Evolutionary conservation across 139 green algal species (phyloP), one percentile per base, ranked within the genome.

Genomic region (Coelastrella sp.): DNA sequence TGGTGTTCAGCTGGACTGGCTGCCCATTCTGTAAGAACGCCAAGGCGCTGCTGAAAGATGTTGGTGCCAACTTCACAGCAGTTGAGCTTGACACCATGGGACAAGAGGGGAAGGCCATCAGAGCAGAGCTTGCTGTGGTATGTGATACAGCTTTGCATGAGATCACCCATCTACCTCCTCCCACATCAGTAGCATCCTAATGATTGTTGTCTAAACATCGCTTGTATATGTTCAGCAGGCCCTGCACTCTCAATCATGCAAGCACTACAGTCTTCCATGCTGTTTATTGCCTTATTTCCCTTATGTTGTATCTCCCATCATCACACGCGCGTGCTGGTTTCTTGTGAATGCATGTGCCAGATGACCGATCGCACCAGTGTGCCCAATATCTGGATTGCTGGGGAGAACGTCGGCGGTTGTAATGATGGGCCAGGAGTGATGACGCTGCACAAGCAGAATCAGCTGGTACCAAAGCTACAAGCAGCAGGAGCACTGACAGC

Each of bases 361-460:
- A 88, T 88, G 68, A 95, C 92, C 3, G 87, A 87, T 30, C 66
- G 89, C 45, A 95, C 89, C 25, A 78, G 30, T 25, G 91, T 96
- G 75, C 92, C 93, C 23, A 93, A 94, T 64, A 90, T 93, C 48
- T 96, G 85, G 73, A 93, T 95, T 71, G 75, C 37, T 45, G 89
- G 86, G 43, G 66, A 74, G 30, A 83, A 79, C 35, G 66, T 88
- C 2, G 93, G 93, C 40, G 93, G 93, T 11, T 96, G 92, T 87
- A 95, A 96, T 84, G 93, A 95, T 74, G 92, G 92, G 2, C 91
- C 91, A 4, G 92, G 92, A 2, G 63, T 95, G 11, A 80, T 90
- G 57, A 92, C 91, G 11, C 71, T 96, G 85, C 64, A 93, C 34
- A 89, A 88, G 45, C 43, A 93, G 35, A 92, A 92, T 40, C 74